A percentile compares a stretch with the other conserved stretches of the same genome.
Conservation (phyloP, 352 stramenopile genomes). For the Lagenidium giganteum region DNA sequence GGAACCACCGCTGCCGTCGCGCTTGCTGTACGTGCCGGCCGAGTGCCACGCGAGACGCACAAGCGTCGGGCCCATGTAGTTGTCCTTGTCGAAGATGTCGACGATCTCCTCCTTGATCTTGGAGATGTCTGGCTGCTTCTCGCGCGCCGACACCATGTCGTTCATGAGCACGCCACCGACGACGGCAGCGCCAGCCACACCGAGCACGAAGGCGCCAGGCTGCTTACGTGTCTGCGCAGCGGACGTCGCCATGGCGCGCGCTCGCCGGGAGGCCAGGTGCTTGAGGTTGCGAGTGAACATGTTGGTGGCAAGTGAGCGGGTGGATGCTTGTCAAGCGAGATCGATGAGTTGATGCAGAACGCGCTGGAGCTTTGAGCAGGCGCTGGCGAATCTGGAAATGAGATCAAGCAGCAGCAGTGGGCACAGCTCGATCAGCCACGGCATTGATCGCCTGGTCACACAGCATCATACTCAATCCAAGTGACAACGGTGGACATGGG, state of each 20-base stretch:
- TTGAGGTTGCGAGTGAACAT: too few species aligned
- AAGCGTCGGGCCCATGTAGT: constrained; percentile 39
- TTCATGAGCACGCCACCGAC: constrained; percentile 40
- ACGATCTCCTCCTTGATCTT: constrained; percentile 19
- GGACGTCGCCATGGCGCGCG: constrained; percentile 27
- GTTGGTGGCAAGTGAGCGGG: background rate
- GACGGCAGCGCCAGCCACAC: constrained; percentile 34
- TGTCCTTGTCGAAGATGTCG: constrained; percentile 14
- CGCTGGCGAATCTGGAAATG: too few species aligned
- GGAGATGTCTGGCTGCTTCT: constrained; percentile 55
- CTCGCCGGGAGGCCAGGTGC: too few species aligned
- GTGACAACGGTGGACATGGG: too few species aligned
- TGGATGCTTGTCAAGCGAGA: too few species aligned
- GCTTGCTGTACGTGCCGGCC: constrained; percentile 66
- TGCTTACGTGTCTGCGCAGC: constrained; percentile 28
- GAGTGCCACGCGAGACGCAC: constrained; percentile 85
- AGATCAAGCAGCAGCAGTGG: too few species aligned
- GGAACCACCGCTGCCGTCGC: constrained; percentile 56
- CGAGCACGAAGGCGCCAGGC: constrained; percentile 34
- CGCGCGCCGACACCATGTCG: constrained; percentile 42
- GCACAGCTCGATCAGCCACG: too few species aligned
- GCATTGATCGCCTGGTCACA: too few species aligned
- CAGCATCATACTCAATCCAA: too few species aligned
- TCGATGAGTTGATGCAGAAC: too few species aligned
- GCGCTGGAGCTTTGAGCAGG: constrained; percentile 12